Percentiles rank a stretch among this genome's conserved stretches.
Evolutionary conservation across 2,329 filamentous ascomycete species (phyloP).

Genomic region (Claviceps sp.): DNA sequence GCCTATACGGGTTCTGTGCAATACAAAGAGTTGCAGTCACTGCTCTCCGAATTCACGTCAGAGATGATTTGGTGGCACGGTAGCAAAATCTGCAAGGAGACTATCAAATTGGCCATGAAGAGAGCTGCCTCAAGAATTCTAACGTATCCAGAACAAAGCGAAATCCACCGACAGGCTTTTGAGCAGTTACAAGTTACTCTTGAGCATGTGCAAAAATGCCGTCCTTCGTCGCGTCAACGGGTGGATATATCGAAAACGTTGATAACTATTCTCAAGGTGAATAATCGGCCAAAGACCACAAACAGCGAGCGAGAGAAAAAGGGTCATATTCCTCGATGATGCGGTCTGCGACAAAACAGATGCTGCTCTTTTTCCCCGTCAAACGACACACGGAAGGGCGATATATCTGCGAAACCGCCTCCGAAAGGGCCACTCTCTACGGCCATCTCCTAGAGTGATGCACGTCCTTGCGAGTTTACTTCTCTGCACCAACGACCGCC

Average conservation of each 20-base stretch:
- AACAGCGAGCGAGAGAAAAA: too few species aligned
- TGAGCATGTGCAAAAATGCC: slow-evolving; percentile 13
- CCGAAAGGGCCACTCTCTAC: too few species aligned
- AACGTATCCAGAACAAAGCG: slow-evolving; percentile 4
- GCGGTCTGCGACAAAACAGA: neutral
- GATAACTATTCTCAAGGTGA: neutral
- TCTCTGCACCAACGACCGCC: too few species aligned
- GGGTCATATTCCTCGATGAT: too few species aligned
- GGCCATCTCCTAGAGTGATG: too few species aligned
- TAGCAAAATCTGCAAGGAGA: slow-evolving; percentile 22
- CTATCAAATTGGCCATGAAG: slow-evolving; percentile 25
- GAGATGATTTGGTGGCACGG: slow-evolving; percentile 24
- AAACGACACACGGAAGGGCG: too few species aligned
- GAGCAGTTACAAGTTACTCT: slow-evolving; percentile 12
- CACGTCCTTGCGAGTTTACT: too few species aligned
- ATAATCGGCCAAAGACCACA: neutral
- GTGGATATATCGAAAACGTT: slow-evolving; percentile 10
- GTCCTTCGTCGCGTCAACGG: slow-evolving; percentile 8
- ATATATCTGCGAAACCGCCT: too few species aligned
- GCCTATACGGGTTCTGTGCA: slow-evolving; percentile 18
- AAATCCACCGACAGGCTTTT: slow-evolving; percentile 14
- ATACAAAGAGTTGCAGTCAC: slow-evolving; percentile 17
- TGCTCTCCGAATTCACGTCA: slow-evolving; percentile 19
- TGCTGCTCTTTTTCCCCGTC: too few species aligned
- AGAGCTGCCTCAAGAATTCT: slow-evolving; percentile 15